phyloP scores from a whole-genome alignment of 257 asterid species.

The Rauvolfia tetraphylla region DNA sequence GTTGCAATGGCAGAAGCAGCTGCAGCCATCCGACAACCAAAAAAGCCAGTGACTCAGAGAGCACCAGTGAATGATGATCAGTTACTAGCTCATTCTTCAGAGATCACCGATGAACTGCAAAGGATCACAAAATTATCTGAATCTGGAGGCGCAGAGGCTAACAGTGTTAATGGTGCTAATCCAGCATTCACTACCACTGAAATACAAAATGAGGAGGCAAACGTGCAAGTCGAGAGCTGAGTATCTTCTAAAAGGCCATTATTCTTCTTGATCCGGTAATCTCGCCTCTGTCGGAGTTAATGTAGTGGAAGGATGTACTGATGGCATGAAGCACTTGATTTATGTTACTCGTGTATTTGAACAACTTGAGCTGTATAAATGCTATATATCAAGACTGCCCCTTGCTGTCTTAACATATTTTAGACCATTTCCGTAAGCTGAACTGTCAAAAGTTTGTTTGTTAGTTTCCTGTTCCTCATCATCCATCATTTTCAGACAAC shows the following conservation, averaged over 20 bases:
- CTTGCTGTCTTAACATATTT: too few species aligned
- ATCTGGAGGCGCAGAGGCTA: slow-evolving; percentile 57
- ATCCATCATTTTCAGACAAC: background rate
- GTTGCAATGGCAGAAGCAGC: slow-evolving; percentile 94
- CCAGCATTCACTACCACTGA: slow-evolving; percentile 38
- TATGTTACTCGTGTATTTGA: background rate
- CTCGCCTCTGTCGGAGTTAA: background rate
- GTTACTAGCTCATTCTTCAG: slow-evolving; percentile 44
- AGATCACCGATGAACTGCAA: slow-evolving; percentile 58
- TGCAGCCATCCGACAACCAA: slow-evolving; percentile 90
- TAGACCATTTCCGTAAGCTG: background rate
- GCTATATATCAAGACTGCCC: background rate
- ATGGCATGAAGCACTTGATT: background rate
- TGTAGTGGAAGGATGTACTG: background rate
- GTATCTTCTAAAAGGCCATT: background rate
- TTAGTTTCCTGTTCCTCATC: background rate
- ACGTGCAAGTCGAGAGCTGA: slow-evolving; percentile 28
- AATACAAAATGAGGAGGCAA: slow-evolving; percentile 43
- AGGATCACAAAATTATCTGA: slow-evolving; percentile 68
- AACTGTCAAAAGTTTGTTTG: background rate
- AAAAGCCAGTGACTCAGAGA: slow-evolving; percentile 45
- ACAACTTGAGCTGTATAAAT: background rate
- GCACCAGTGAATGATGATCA: slow-evolving; percentile 63
- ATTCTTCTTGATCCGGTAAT: background rate
- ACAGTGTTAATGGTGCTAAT: slow-evolving; percentile 21